Conservation (phyloP, 345 rosid species). For the Eucalyptus victrix region DNA sequence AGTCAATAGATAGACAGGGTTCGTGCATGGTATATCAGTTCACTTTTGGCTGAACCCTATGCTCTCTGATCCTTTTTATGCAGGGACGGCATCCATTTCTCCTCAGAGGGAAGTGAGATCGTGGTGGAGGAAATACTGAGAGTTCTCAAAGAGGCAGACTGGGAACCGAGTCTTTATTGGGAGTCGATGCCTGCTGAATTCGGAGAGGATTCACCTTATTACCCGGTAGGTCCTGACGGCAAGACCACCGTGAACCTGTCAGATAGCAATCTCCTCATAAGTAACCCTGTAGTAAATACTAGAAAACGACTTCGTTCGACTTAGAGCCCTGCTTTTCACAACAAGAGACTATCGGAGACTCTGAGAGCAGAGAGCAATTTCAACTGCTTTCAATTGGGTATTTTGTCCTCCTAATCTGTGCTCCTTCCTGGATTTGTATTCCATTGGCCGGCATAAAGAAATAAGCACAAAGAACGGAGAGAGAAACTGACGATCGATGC, state of each 20-base stretch:
- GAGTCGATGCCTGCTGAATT: conserved; percentile 43
- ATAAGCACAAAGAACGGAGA: not conserved
- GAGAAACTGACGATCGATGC: not conserved
- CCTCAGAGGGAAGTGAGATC: conserved; percentile 54
- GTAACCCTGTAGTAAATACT: not conserved
- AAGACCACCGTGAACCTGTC: not conserved
- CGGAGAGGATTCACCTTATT: conserved; percentile 16
- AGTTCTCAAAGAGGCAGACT: conserved; percentile 45
- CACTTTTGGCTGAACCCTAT: not conserved
- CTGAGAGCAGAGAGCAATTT: not conserved
- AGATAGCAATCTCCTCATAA: not conserved
- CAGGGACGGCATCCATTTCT: conserved; percentile 73
- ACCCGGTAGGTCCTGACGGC: not conserved
- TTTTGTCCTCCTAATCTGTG: not conserved
- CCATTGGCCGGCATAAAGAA: not conserved
- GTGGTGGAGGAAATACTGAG: conserved; percentile 46
- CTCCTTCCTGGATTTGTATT: not conserved
- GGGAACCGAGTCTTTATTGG: conserved; percentile 71
- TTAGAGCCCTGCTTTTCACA: not conserved
- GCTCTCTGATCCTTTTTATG: not conserved
- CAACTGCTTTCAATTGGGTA: not conserved
- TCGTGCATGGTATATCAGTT: not conserved
- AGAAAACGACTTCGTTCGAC: not conserved
- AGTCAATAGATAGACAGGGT: not conserved
- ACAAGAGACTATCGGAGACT: not conserved